Base-by-base conservation (phyloP, 768 basidiomycete genomes). In the Amanita rimosa region DNA sequence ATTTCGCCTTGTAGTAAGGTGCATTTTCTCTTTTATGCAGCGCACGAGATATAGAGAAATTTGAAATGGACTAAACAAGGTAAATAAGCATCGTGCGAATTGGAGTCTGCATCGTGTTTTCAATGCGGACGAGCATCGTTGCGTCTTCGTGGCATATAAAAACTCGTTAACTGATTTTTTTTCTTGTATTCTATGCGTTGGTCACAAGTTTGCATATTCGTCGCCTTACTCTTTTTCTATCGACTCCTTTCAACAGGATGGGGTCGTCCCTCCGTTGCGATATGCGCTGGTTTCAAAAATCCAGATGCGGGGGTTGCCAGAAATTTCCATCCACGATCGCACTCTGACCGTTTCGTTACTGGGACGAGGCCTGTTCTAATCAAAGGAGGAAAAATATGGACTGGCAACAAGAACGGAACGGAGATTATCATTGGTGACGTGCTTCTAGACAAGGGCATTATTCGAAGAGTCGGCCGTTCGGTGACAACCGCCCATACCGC, bases 371-470 rank as follows among this genome's bases (percentile, higher is more conserved):
- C 86, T 1, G 69, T 77, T 4, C 67, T 85, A 43, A 73, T 93
- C 48, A 74, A 70, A 60, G 85, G 90, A 53, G 90, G 81, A 21
- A 86, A 70, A 24, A 74, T 95, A 53, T 94, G 91, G 91, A 93
- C 89, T 1, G 88, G 89, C 6, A 60, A 63, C 19, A 59, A 78
- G 22, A 78, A 84, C 37, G 89, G 89, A 0, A 77, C 78, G 1
- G 69, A 83, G 51, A 70, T 90, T 22, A 46, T 87, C 34, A 62
- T 64, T 4, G 83, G 78, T 1, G 84, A 85, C 52, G 65, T 94
- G 8, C 67, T 87, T 2, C 58, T 96, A 34, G 78, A 86, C 54
- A 76, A 74, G 43, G 85, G 84, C 4, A 54, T 88, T 16, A 79
- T 87, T 52, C 73, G 77, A 60, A 70, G 63, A 14, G 66, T 87